Evolutionary conservation across 2,329 filamentous ascomycete species (phyloP), one percentile per base, ranked within the genome.

Genomic region (Neofusicoccum umdonicola): DNA sequence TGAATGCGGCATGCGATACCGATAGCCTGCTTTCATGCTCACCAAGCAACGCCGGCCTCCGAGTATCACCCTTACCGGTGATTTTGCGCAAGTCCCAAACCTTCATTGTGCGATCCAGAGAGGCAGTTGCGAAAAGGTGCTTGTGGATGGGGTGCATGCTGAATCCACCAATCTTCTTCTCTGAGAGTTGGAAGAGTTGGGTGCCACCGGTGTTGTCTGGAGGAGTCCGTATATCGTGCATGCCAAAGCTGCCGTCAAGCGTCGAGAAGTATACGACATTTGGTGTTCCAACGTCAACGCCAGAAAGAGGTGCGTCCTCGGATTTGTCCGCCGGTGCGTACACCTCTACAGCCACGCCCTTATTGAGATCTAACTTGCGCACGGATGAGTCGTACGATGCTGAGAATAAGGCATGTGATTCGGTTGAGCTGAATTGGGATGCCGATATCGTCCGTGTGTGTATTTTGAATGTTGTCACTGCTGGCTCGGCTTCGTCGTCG

Each of bases 151-250:
- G 94, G 71, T 96, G 89, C 1, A 97, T 78, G 0, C 89, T 90
- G 77, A 98, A 98, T 0, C 95, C 95, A 17, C 95, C 95, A 62
- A 99, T 97, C 73, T 99, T 99, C 76, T 96, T 93, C 62, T 96
- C 93, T 0, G 89, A 90, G 0, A 98, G 81, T 8, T 87, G 83
- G 85, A 92, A 96, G 1, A 90, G 80, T 15, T 92, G 86, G 0
- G 78, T 70, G 2, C 73, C 74, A 1, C 71, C 72, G 0, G 85
- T 83, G 2, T 87, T 82, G 6, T 79, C 78, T 0, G 83, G 76
- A 0, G 79, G 77, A 0, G 85, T 83, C 7, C 94, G 87, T 63
- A 90, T 83, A 72, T 99, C 95, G 72, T 95, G 88, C 0, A 90
- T 88, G 0, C 93, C 93, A 34, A 98, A 88, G 0, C 82, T 83